Percentiles rank a stretch among this genome's conserved stretches.
phyloP scores from a whole-genome alignment of 148 eudicot genomes.

The Cornus florida region DNA sequence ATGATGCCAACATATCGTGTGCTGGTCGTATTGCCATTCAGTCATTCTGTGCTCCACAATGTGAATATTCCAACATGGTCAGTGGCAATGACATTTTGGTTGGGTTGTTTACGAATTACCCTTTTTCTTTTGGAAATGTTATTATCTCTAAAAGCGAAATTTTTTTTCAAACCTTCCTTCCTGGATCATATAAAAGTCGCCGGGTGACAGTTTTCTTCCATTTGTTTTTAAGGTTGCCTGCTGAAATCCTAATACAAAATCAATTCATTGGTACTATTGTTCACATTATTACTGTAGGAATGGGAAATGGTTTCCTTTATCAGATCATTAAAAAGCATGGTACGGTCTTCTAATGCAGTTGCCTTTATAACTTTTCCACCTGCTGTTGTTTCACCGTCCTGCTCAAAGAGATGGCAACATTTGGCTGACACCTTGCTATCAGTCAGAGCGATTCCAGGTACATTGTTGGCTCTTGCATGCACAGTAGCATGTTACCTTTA shows the following conservation, averaged over 20 bases:
- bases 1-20: slow-evolving; percentile 39
- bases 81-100: slow-evolving; percentile 15
- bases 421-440: slow-evolving; percentile 92
- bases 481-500: too few relatives aligned
- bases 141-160: background rate
- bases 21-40: slow-evolving; percentile 85
- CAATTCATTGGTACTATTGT: too few relatives aligned
- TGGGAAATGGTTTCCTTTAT: slow-evolving; percentile 91
- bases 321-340: slow-evolving; percentile 73
- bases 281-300: slow-evolving; percentile 42
- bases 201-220: too few relatives aligned
- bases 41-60: slow-evolving; percentile 90
- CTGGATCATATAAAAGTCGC: too few relatives aligned
- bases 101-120: too few relatives aligned
- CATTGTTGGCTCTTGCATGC: slow-evolving; percentile 4
- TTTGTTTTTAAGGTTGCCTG: too few relatives aligned
- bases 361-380: slow-evolving; percentile 79
- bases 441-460: slow-evolving; percentile 91
- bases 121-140: background rate
- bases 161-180: too few relatives aligned
- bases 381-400: slow-evolving; percentile 68
- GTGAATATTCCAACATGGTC: slow-evolving; percentile 74
- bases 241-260: too few relatives aligned
- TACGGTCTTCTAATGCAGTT: slow-evolving; percentile 77
- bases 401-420: slow-evolving; percentile 90